Percentiles rank a stretch among this genome's conserved stretches.
Evolutionary conservation across 75 land plant species (phyloP).

Genomic region (Selaginella moellendorffii): DNA sequence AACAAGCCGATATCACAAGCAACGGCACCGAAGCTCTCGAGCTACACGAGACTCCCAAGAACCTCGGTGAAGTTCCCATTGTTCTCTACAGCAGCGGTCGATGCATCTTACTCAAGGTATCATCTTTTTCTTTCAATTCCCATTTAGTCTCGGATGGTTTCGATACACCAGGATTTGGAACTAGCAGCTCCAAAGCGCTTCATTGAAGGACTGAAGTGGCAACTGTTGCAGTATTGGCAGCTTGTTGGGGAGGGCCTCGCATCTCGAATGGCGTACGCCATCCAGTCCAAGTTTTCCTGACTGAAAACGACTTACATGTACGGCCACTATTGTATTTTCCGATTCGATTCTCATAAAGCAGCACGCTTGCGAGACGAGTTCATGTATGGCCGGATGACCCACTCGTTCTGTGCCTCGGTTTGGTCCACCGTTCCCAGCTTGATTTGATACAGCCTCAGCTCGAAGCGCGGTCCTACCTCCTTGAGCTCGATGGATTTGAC

Average conservation of each 20-base stretch:
- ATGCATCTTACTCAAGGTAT: background rate
- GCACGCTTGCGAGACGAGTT: constrained; percentile 63
- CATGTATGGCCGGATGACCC: constrained; percentile 90
- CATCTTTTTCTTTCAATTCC: too few relatives aligned
- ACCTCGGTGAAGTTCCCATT: background rate
- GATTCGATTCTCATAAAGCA: constrained; percentile 54
- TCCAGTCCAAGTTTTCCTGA: too few relatives aligned
- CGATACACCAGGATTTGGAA: background rate
- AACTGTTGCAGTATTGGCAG: background rate
- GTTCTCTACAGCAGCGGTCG: background rate
- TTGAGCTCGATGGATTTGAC: constrained; percentile 75
- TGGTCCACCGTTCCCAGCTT: constrained; percentile 91
- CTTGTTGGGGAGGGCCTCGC: background rate
- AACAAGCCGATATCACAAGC: background rate
- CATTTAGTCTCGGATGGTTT: too few relatives aligned
- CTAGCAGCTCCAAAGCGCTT: background rate
- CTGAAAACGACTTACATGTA: too few relatives aligned
- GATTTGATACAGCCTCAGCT: constrained; percentile 78
- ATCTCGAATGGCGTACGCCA: background rate
- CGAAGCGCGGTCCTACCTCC: constrained; percentile 95
- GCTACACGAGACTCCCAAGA: background rate
- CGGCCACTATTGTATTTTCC: too few relatives aligned
- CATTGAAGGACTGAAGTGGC: background rate
- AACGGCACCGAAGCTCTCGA: background rate
- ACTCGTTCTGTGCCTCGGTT: constrained; percentile 72